These are phyloP conservation scores for Globisporangium spinosum DNA, from an alignment of 352 stramenopile genomes.

Conservation along the genomic window DNA sequence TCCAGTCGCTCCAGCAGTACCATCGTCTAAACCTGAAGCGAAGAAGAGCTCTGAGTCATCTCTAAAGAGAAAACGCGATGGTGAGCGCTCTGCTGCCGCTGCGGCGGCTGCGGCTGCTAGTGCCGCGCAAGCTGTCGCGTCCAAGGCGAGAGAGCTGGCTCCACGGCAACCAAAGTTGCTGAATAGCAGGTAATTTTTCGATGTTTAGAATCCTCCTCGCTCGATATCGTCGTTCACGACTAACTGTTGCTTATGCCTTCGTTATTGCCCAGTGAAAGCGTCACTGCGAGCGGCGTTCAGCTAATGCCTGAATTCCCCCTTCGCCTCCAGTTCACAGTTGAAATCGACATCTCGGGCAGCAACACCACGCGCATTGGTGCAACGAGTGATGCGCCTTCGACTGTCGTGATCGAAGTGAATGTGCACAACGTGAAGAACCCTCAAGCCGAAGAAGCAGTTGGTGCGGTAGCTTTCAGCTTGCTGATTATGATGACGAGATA, in stretches of 20 bases:
- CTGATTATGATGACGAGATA: too few relatives aligned
- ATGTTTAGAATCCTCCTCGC: background rate
- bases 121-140: conserved; percentile 19
- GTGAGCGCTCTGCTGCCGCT: conserved; percentile 24
- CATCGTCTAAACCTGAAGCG: conserved; percentile 20
- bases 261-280: conserved; percentile 17
- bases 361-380: background rate
- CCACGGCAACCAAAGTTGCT: conserved; percentile 49
- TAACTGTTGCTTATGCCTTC: background rate
- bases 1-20: conserved; percentile 16
- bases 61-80: conserved; percentile 70
- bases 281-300: conserved; percentile 23
- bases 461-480: conserved; percentile 22
- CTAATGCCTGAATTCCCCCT: conserved; percentile 59
- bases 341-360: conserved; percentile 36
- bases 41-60: conserved; percentile 39
- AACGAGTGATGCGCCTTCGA: background rate
- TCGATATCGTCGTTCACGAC: background rate
- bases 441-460: conserved; percentile 38
- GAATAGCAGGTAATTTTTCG: conserved; percentile 39
- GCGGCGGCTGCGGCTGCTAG: conserved; percentile 20
- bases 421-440: conserved; percentile 62
- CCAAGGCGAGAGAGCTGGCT: conserved; percentile 61
- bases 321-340: conserved; percentile 57
- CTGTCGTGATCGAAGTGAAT: conserved; percentile 42